Conservation (phyloP, 2,329 filamentous ascomycete species). For the Diaporthe sp. region DNA sequence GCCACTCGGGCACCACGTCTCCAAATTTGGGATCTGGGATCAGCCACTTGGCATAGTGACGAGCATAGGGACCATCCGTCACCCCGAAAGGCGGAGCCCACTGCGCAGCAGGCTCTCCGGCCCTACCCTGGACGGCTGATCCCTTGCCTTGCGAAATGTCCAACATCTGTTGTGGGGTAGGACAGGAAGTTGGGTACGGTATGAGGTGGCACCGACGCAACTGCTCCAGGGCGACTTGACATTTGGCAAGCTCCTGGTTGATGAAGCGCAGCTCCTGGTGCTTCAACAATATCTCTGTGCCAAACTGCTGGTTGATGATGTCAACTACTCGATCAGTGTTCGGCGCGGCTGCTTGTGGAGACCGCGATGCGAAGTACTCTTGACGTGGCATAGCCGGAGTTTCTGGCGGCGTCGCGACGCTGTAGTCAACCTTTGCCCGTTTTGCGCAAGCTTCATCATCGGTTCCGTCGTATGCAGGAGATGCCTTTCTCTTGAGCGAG, state of each 20-base stretch:
- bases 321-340: conserved; percentile 39
- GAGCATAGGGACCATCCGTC: conserved; percentile 90
- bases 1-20: conserved; percentile 67
- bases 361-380: conserved; percentile 43
- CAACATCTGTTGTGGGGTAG: conserved; percentile 76
- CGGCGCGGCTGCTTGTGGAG: conserved; percentile 52
- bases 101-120: conserved; percentile 76
- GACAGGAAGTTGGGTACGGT: conserved; percentile 83
- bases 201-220: conserved; percentile 92
- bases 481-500: conserved; percentile 58
- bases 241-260: conserved; percentile 96
- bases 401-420: conserved; percentile 47
- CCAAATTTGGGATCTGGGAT: conserved; percentile 91
- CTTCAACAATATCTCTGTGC: conserved; percentile 92
- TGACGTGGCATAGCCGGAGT: conserved; percentile 43
- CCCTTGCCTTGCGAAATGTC: conserved; percentile 83
- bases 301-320: conserved; percentile 85
- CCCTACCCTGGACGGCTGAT: conserved; percentile 72
- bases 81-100: conserved; percentile 93
- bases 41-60: conserved; percentile 96
- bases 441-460: conserved; percentile 55
- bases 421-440: conserved; percentile 57
- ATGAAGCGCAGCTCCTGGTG: conserved; percentile 95
- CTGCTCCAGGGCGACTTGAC: conserved; percentile 93
- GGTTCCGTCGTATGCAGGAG: conserved; percentile 49